A percentile compares a stretch with the other conserved stretches of the same genome.
phyloP scores from a whole-genome alignment of 768 basidiomycete genomes.

The Serendipita sp. region DNA sequence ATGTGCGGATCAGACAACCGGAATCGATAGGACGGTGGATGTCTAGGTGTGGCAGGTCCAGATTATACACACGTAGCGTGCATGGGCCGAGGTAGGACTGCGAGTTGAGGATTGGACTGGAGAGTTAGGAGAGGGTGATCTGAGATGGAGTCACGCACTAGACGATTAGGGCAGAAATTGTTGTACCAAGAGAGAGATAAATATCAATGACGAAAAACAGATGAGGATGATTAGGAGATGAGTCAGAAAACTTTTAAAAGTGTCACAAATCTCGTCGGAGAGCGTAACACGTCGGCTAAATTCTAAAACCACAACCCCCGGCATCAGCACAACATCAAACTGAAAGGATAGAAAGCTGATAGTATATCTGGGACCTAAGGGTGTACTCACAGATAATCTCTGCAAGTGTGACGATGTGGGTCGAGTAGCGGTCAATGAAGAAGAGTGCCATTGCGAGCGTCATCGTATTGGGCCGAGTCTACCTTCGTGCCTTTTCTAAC shows the following conservation, averaged over 20 bases:
- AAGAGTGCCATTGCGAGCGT: neutral
- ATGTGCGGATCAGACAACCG: neutral
- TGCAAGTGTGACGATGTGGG: neutral
- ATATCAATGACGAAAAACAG: too few relatives aligned
- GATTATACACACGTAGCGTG: neutral
- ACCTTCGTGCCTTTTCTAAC: neutral
- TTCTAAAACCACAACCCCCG: neutral
- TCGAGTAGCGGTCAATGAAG: neutral
- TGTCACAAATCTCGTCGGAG: neutral
- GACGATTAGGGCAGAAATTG: neutral
- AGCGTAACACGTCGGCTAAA: neutral
- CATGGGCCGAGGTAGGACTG: neutral
- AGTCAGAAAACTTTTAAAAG: too few relatives aligned
- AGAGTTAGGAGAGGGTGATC: neutral
- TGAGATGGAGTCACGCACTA: neutral
- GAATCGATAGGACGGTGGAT: neutral
- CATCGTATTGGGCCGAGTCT: neutral
- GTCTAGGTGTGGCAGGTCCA: neutral
- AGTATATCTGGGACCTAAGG: neutral
- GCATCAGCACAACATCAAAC: too few relatives aligned
- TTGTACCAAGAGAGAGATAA: neutral
- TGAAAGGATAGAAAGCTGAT: neutral
- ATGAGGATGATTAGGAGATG: too few relatives aligned
- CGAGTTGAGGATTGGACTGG: neutral
- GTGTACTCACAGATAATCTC: neutral